These are phyloP conservation scores for Euphorbia corollata DNA, from an alignment of 441 rosid genomes.

Conservation along the genomic window DNA sequence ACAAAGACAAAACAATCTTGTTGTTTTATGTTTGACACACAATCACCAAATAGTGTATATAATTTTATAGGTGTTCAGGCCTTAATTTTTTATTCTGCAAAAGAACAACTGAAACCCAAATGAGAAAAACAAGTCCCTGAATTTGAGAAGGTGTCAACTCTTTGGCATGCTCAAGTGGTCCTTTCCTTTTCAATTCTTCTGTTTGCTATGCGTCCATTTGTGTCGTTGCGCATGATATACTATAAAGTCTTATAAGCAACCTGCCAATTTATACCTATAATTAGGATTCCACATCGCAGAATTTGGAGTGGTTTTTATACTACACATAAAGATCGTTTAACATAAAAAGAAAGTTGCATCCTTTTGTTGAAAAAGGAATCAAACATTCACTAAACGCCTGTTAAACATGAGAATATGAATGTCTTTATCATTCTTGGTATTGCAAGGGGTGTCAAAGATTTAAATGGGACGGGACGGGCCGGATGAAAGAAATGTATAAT, in stretches of 20 bases:
- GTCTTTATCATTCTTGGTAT: no score
- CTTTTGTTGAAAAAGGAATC: no score
- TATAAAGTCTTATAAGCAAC: not conserved
- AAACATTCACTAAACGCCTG: not conserved
- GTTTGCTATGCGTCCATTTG: slow-evolving; percentile 1
- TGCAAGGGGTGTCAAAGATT: not conserved
- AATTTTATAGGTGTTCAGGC: not conserved
- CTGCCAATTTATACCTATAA: slow-evolving; percentile 8
- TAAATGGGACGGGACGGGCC: not conserved
- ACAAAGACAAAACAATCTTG: slow-evolving; percentile 7
- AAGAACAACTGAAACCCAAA: not conserved
- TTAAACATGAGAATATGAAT: no score
- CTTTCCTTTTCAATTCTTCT: not conserved
- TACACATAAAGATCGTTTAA: not conserved
- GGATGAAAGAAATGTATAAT: no score
- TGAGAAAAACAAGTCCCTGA: no score
- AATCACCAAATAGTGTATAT: not conserved
- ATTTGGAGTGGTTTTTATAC: not conserved
- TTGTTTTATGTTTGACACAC: slow-evolving; percentile 12
- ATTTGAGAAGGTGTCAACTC: no score
- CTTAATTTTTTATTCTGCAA: not conserved
- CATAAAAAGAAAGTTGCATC: not conserved
- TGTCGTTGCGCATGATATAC: not conserved
- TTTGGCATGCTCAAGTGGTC: slow-evolving; percentile 7
- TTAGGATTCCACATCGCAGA: not conserved